Conservation (phyloP, 441 rosid genomes). For the Corymbia citriodora region DNA sequence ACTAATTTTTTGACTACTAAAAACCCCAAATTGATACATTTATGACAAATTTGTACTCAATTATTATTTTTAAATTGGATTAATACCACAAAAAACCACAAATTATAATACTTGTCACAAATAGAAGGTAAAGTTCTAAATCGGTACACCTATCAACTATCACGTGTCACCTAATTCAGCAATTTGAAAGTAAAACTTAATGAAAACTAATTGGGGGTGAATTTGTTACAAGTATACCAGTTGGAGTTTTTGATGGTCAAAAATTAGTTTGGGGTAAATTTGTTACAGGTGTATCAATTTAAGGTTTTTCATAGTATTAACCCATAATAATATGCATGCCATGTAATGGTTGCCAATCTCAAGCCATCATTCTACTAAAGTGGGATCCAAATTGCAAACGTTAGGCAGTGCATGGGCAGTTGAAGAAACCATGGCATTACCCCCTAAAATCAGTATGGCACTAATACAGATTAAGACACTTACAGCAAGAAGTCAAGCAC, state of each 20-base stretch:
- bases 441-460: not conserved
- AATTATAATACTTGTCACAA: too few relatives aligned
- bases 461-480: slow-evolving; percentile 20
- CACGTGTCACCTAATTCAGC: not conserved
- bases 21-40: not conserved
- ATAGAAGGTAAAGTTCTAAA: too few relatives aligned
- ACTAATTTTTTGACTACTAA: not conserved
- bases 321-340: not conserved
- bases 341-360: not conserved
- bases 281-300: too few relatives aligned
- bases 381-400: not conserved
- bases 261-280: not conserved
- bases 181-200: not conserved
- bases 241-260: not conserved
- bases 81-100: too few relatives aligned
- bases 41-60: not conserved
- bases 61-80: too few relatives aligned
- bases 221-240: too few relatives aligned
- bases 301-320: not conserved
- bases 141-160: not conserved
- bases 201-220: not conserved
- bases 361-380: not conserved
- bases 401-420: not conserved
- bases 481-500: slow-evolving; percentile 77
- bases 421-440: not conserved